These are phyloP conservation scores for Corynespora cassiicola DNA, from an alignment of 2,329 filamentous ascomycete species.

Conservation along the genomic window DNA sequence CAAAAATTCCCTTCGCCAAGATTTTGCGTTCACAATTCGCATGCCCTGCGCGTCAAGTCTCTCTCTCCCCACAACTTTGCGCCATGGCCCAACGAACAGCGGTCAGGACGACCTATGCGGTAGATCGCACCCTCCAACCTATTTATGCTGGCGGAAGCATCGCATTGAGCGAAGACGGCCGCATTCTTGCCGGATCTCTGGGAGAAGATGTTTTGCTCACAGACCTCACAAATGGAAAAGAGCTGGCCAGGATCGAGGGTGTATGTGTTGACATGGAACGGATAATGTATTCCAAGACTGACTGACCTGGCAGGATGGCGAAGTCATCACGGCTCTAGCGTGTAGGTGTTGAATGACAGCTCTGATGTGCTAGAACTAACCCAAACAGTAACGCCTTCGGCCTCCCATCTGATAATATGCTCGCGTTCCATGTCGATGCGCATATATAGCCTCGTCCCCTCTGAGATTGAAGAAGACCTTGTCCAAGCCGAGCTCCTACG, in stretches of 20 bases:
- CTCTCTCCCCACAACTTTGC: constrained; percentile 13
- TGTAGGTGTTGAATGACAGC: too few relatives aligned
- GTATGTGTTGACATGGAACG: constrained; percentile 66
- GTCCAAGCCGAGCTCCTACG: constrained; percentile 68
- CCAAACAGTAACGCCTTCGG: constrained; percentile 78
- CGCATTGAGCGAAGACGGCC: constrained; percentile 79
- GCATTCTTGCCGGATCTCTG: constrained; percentile 85
- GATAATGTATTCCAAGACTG: too few relatives aligned
- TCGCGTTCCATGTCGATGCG: constrained; percentile 96
- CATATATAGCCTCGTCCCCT: constrained; percentile 76
- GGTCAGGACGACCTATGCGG: constrained; percentile 87
- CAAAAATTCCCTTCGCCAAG: constrained; percentile 33
- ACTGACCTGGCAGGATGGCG: constrained; percentile 59
- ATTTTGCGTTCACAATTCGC: constrained; percentile 19
- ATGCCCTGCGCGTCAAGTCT: constrained; percentile 6
- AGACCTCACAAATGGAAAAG: constrained; percentile 80
- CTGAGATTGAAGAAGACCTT: constrained; percentile 66
- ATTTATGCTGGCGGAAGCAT: constrained; percentile 93
- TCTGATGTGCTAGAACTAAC: too few relatives aligned
- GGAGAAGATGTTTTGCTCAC: constrained; percentile 91
- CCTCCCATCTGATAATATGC: constrained; percentile 86
- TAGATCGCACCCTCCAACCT: constrained; percentile 81
- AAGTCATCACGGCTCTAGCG: constrained; percentile 77
- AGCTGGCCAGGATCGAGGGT: constrained; percentile 86
- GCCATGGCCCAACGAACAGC: constrained; percentile 62